A percentile compares a stretch with the other conserved stretches of the same genome.
These are phyloP conservation scores for Thielaviopsis ethacetica DNA, from an alignment of 2,329 filamentous ascomycete species.

Conservation along the genomic window DNA sequence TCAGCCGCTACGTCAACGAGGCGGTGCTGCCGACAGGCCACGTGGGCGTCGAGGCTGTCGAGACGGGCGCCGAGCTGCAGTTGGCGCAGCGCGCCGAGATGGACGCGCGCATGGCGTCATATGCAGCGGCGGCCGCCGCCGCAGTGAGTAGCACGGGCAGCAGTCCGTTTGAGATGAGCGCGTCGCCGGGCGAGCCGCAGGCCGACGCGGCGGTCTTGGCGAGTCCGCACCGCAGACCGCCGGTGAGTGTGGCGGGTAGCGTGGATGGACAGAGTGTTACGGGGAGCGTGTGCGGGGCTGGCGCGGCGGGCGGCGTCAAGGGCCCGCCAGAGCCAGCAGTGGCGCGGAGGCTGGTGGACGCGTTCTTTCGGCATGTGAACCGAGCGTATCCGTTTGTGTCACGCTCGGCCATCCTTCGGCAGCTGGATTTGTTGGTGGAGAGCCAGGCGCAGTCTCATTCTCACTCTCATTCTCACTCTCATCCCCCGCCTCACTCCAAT, in stretches of 20 bases:
- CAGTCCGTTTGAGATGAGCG: not conserved
- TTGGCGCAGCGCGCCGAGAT: not conserved
- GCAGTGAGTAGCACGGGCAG: not conserved
- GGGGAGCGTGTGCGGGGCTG: not conserved
- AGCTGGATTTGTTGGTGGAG: conserved; percentile 17
- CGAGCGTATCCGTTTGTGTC: conserved; percentile 29
- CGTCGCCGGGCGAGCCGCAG: not conserved
- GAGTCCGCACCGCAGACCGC: not conserved
- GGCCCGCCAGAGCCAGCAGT: not conserved
- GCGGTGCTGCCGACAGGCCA: conserved; percentile 16
- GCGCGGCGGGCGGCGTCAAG: not conserved
- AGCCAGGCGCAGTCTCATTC: conserved; percentile 14
- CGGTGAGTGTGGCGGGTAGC: not conserved
- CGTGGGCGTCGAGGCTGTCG: conserved; percentile 20
- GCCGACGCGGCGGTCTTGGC: not conserved
- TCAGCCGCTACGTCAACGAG: conserved; percentile 23
- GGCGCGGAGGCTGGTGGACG: conserved; percentile 19
- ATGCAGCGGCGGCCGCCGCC: not conserved
- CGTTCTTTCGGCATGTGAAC: conserved; percentile 29
- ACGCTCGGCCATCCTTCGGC: conserved; percentile 19
- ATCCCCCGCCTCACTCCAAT: not conserved
- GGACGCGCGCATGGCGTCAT: not conserved
- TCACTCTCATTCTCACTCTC: not conserved
- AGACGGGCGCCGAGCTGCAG: conserved; percentile 21
- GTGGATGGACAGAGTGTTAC: not conserved